Conservation (phyloP, 2,329 filamentous ascomycete genomes). For the Eutypella sp. region DNA sequence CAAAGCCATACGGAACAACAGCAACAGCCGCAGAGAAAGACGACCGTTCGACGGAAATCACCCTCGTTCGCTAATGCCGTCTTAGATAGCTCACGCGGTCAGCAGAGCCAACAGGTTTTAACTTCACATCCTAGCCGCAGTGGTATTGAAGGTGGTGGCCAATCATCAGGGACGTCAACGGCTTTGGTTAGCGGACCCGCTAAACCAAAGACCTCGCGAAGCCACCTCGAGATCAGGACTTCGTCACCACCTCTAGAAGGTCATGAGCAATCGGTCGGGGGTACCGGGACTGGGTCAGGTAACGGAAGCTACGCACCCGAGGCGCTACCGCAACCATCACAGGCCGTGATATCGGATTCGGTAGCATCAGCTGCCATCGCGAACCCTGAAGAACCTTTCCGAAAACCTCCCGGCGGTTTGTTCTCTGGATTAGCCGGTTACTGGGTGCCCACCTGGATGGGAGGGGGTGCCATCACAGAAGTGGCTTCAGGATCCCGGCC, state of each 20-base stretch:
- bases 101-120: too few relatives aligned
- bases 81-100: conserved; percentile 35
- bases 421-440: conserved; percentile 37
- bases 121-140: too few relatives aligned
- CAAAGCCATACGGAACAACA: too few relatives aligned
- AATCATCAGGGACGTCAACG: conserved; percentile 31
- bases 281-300: too few relatives aligned
- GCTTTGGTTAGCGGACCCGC: conserved; percentile 51
- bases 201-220: conserved; percentile 51
- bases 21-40: conserved; percentile 15
- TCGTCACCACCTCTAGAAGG: conserved; percentile 25
- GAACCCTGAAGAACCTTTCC: conserved; percentile 19
- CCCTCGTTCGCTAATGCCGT: conserved; percentile 42
- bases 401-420: conserved; percentile 15
- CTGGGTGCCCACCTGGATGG: conserved; percentile 46
- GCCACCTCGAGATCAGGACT: conserved; percentile 42
- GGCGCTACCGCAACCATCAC: conserved; percentile 14
- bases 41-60: conserved; percentile 31
- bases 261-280: too few relatives aligned
- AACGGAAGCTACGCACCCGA: conserved; percentile 19
- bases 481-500: too few relatives aligned
- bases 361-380: conserved; percentile 22
- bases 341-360: conserved; percentile 21
- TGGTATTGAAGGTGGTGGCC: too few relatives aligned
- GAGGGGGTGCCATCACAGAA: conserved; percentile 7